Base-by-base conservation (phyloP, 306 rosid genomes). In the Senna tora region DNA sequence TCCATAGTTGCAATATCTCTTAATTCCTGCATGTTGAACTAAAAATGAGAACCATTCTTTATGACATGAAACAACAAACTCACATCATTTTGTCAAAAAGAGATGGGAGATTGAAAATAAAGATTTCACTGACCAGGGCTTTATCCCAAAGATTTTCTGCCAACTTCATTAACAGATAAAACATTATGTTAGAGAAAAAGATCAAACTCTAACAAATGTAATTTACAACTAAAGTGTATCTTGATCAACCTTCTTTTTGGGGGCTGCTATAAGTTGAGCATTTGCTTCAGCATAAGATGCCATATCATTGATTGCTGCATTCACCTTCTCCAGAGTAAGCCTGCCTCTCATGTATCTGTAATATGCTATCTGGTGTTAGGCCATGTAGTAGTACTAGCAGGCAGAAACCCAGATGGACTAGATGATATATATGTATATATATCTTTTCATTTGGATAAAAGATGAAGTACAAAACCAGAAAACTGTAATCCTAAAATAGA, bases 291-390 rank as follows among this genome's bases (percentile, higher is more conserved):
- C 96, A 75, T 83, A 90, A 64, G 90, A 75, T 34, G 84, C 97
- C 92, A 89, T 93, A 82, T 90, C 97, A 80, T 61, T 86, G 56
- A 89, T 69, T 39, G 96, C 97, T 66, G 92, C 90, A 57, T 93
- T 93, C 71, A 90, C 89, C 88, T 93, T 93, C 58, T 93, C 98
- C 13, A 89, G 71, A 60, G 98, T 90, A 69, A 93, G 91, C 85
- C 98, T 87, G 72, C 98, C 98, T 84, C 84, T 93, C 98, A 93
- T 93, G 75, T 93, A 93, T 79, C 96, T 93, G 87, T 52, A 66
- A 57, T 60, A 77, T 49, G 69, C 69, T 21, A 62, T 53, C 17
- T 45, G 36, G 32, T 33, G 56, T 78, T 36, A 77, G 43, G 51
- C 39, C 49, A 38, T 28, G 60, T 66, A 41, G 55, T 56, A 28